Base-by-base conservation (phyloP, 2,329 filamentous ascomycete species). In the Ilyonectria sp. region DNA sequence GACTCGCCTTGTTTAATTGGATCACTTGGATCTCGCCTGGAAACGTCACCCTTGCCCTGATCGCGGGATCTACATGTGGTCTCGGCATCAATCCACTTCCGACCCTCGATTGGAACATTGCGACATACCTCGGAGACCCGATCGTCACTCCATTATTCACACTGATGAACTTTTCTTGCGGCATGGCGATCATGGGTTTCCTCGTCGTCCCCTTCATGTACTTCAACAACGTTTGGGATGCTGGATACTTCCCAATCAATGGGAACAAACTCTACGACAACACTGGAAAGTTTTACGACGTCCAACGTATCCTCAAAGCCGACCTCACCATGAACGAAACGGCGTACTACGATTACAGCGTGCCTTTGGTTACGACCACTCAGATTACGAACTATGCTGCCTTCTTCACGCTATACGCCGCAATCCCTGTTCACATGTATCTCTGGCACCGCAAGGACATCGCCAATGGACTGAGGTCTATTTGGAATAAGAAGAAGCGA, bases 231-330 rank as follows among this genome's bases (percentile, higher is more conserved):
- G 79, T 82, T 0, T 79, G 83, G 76, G 82, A 85, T 69, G 82
- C 85, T 0, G 84, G 86, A 3, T 89, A 89, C 64, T 76, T 91
- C 17, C 88, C 89, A 0, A 82, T 90, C 62, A 85, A 87, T 35
- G 84, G 84, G 11, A 85, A 86, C 23, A 81, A 84, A 52, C 84
- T 84, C 0, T 90, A 86, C 66, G 88, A 91, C 77, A 90, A 90
- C 65, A 87, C 84, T 0, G 87, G 86, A 11, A 73, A 74, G 1
- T 54, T 77, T 0, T 90, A 90, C 72, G 83, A 88, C 23, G 84
- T 89, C 15, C 80, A 78, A 11, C 82, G 83, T 2, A 87, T 90
- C 23, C 81, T 91, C 6, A 84, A 83, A 21, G 67, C 79, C 1
- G 79, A 84, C 37, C 81, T 84, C 61, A 86, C 83, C 0, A 83